Percentiles rank a stretch among this genome's conserved stretches.
Evolutionary conservation across 2,329 filamentous ascomycete species (phyloP).

Genomic region (Cordyceps tenuipes): DNA sequence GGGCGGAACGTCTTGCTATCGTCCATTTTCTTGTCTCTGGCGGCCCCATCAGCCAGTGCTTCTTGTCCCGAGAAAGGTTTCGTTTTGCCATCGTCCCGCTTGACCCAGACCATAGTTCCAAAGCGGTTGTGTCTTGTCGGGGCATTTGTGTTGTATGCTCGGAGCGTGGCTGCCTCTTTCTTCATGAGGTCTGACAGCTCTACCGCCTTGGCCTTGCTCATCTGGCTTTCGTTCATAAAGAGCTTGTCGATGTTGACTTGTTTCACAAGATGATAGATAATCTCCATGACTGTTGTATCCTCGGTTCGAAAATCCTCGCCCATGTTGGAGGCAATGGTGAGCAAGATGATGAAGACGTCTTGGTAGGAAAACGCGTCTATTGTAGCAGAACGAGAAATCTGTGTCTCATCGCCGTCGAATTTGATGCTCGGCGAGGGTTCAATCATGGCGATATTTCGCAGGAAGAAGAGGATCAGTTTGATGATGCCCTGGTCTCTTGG

Average conservation of each 20-base stretch:
- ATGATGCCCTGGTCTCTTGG: conserved; percentile 85
- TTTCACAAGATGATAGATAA: conserved; percentile 87
- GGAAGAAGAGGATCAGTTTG: conserved; percentile 78
- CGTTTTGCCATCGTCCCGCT: conserved; percentile 75
- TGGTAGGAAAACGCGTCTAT: conserved; percentile 87
- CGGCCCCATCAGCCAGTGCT: conserved; percentile 63
- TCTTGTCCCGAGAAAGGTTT: conserved; percentile 85
- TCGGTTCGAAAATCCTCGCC: conserved; percentile 87
- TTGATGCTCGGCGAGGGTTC: conserved; percentile 62
- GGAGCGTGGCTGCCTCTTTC: conserved; percentile 77
- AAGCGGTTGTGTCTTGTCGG: conserved; percentile 89
- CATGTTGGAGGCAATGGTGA: conserved; percentile 87
- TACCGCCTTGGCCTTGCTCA: conserved; percentile 58
- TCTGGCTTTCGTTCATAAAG: conserved; percentile 72
- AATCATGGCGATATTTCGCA: conserved; percentile 85
- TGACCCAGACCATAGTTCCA: conserved; percentile 95
- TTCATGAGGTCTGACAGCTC: conserved; percentile 68
- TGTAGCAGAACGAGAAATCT: conserved; percentile 78
- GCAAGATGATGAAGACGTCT: conserved; percentile 76
- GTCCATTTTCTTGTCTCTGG: conserved; percentile 81
- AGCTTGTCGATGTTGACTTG: conserved; percentile 76
- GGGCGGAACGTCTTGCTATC: conserved; percentile 84
- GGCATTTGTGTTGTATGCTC: conserved; percentile 65
- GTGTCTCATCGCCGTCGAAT: conserved; percentile 79
- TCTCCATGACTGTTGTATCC: conserved; percentile 83